Base-by-base conservation (phyloP, 1,284 basidiomycete genomes). In the Pseudozyma tsukubaensis region DNA sequence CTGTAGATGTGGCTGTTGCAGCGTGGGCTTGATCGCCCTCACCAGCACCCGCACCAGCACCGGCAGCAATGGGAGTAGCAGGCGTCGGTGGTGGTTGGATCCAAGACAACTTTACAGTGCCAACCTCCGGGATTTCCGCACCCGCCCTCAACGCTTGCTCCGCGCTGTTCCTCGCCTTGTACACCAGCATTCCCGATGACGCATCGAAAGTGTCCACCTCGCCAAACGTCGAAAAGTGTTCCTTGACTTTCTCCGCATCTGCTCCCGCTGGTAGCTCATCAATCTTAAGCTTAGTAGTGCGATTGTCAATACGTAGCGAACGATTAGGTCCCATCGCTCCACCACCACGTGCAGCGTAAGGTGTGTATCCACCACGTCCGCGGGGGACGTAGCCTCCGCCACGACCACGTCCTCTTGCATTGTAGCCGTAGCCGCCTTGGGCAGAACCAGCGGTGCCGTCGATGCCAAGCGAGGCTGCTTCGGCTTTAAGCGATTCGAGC, bases 291-390 rank as follows among this genome's bases (percentile, higher is more conserved):
- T 89, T 91, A 85, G 91, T 92, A 5, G 94, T 92, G 18, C 94
- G 90, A 79, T 96, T 94, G 85, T 97, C 94, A 24, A 97, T 89
- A 76, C 92, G 91, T 90, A 96, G 92, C 76, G 83, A 71, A n/a
- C 76, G 74, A 29, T 73, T 83, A 32, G 80, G 53, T 4, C 59
- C 76, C 45, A 89, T 87, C 39, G 89, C 86, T 19, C 77, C 80
- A 4, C 89, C 90, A 12, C 86, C 87, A 16, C 86, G 79, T 2
- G 90, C 90, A 55, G 91, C 87, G 10, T 89, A 92, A n/a, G 92
- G 89, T 1, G 90, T 90, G 69, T 91, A 88, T 69, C 92, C 91
- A 4, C 88, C 87, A 44, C 91, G 89, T 67, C 90, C 90, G 0
- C 88, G 85, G 21, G 86, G 83, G 40, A 85, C 67, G 43, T 82